Evolutionary conservation across 495 filamentous ascomycete species (phyloP).

Genomic region (Daldinia bambusicola): DNA sequence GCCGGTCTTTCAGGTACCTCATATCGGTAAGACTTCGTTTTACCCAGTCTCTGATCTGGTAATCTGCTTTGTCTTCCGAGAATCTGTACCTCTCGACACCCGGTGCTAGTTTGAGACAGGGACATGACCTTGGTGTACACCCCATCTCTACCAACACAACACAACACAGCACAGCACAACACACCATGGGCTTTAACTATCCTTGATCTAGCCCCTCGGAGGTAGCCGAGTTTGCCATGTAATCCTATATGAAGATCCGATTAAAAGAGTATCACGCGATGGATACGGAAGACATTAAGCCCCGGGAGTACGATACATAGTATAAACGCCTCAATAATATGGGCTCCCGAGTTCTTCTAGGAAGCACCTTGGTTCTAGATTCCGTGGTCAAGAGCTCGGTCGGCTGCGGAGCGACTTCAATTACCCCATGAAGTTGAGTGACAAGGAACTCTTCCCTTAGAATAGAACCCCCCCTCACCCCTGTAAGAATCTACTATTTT

Average conservation of each 20-base stretch:
- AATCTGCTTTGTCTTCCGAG: constrained; percentile 43
- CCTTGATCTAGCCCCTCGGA: constrained; percentile 18
- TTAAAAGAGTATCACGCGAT: constrained; percentile 1
- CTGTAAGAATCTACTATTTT: constrained; percentile 14
- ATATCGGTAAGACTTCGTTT: background rate
- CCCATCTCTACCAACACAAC: background rate
- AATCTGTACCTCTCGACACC: constrained; percentile 26
- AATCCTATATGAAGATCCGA: constrained; percentile 23
- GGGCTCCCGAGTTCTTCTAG: background rate
- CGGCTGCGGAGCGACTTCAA: constrained; percentile 33
- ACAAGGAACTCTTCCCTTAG: constrained; percentile 10
- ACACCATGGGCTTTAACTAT: background rate
- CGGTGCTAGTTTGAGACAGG: constrained; percentile 36
- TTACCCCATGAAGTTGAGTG: constrained; percentile 21
- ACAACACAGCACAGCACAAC: no score
- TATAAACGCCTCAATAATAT: constrained; percentile 2
- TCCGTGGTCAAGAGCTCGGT: constrained; percentile 17
- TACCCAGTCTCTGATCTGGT: constrained; percentile 41
- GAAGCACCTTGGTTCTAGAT: constrained; percentile 38
- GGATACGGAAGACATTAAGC: constrained; percentile 1
- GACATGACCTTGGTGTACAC: constrained; percentile 35
- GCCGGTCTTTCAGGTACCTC: background rate
- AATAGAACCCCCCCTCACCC: constrained; percentile 12
- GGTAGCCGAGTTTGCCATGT: constrained; percentile 34
- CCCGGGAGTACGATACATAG: background rate